phyloP scores from a whole-genome alignment of 2,329 filamentous ascomycete species.

The Zopfia rhizophila region DNA sequence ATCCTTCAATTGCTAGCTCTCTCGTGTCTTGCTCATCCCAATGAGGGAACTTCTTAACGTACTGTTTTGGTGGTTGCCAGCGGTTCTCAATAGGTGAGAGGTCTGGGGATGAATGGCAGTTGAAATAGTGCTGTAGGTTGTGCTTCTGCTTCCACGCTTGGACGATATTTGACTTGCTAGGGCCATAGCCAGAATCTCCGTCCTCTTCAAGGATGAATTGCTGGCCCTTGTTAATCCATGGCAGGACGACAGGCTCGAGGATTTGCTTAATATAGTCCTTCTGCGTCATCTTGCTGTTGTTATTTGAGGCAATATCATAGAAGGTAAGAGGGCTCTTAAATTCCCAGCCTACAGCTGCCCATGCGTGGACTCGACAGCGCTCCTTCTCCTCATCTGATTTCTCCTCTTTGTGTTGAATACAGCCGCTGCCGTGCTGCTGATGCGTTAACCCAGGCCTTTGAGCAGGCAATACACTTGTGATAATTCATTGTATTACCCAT shows the following conservation, averaged over 20 bases:
- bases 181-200: conserved; percentile 16
- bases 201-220: conserved; percentile 20
- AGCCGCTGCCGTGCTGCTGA: conserved; percentile 2
- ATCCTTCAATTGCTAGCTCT: conserved; percentile 12
- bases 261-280: too few relatives aligned
- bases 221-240: not conserved
- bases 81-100: conserved; percentile 23
- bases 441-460: conserved; percentile 5
- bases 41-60: conserved; percentile 13
- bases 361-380: conserved; percentile 6
- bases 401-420: conserved; percentile 7
- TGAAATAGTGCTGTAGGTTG: conserved; percentile 20
- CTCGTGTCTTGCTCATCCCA: conserved; percentile 15
- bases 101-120: conserved; percentile 15
- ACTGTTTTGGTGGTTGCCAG: conserved; percentile 18
- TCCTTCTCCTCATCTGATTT: conserved; percentile 2
- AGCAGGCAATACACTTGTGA: conserved; percentile 14
- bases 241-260: too few relatives aligned
- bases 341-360: conserved; percentile 14
- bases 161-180: conserved; percentile 16
- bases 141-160: conserved; percentile 12
- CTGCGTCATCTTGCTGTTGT: too few relatives aligned
- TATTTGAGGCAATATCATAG: too few relatives aligned
- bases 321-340: conserved; percentile 16
- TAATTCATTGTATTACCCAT: conserved; percentile 14